Base-by-base conservation (phyloP, 176 grass and related monocot genomes). In the Eleusine indica region DNA sequence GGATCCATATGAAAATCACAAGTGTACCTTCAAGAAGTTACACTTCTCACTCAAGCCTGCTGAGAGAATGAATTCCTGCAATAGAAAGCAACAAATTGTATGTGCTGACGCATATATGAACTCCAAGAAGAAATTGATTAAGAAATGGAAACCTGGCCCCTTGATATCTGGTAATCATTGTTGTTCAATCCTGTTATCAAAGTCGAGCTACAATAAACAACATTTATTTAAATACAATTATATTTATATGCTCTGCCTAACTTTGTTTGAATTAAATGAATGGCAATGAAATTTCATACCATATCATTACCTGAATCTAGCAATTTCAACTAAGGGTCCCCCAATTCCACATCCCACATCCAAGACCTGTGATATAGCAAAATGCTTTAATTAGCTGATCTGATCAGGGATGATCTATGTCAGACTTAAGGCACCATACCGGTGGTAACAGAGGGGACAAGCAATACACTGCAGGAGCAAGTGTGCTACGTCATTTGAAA, bases 261-360 rank as follows among this genome's bases (percentile, higher is more conserved):
- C 21, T 79, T 62, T 49, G 19, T 28, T 4, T 51, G 22, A 44
- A 19, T 17, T 60, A 9, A 53, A 29, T 53, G 10, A 66, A 12
- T 3, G 4, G 38, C 14, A 76, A 28, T 3, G 39, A 1, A 69
- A n/a, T 28, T 3, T 58, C 9, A 62, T 82, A 71, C 35, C 2
- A 25, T 58, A 21, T 73, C 3, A 22, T 28, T 82, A 91, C 94
- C 91, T 97, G 75, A 94, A 94, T 86, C 87, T 88, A 38, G 89
- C 91, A 69, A 97, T 91, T 82, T 97, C 91, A 63, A 87, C 84
- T 4, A 97, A 78, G 1, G 94, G 94, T 12, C 91, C 91, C 69
- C 94, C 94, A 72, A 97, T 97, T 40, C 94, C 94, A 65, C 91
- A 94, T 64, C 94, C 94, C 51, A 91, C 94, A 56, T 97, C 94